Percentiles rank a stretch among this genome's conserved stretches.
Conservation (phyloP, 2,329 filamentous ascomycete species). For the Xylaria multiplex region DNA sequence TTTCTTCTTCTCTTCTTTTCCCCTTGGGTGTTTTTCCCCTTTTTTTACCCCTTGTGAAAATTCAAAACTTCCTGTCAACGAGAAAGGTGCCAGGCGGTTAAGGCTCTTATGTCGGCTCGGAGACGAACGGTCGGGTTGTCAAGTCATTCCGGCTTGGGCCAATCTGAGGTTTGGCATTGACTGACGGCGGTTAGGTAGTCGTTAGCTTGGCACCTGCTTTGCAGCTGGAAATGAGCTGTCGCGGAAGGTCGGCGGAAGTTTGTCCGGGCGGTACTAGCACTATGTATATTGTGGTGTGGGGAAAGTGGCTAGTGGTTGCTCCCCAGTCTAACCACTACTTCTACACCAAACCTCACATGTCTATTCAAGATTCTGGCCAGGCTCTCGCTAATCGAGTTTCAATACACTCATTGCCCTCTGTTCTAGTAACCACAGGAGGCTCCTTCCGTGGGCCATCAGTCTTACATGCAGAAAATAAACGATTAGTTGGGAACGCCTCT, state of each 20-base stretch:
- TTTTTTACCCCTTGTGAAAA: not conserved
- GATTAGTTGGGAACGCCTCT: too few species aligned
- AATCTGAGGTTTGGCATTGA: not conserved
- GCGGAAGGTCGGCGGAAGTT: conserved; percentile 19
- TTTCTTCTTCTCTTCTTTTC: not conserved
- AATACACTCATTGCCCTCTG: too few species aligned
- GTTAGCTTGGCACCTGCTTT: conserved; percentile 1
- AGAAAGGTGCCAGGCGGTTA: not conserved
- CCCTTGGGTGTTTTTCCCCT: not conserved
- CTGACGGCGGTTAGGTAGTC: too few species aligned
- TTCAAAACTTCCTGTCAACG: not conserved
- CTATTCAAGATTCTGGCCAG: too few species aligned
- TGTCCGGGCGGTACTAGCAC: conserved; percentile 9
- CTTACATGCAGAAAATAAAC: too few species aligned
- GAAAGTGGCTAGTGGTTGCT: too few species aligned
- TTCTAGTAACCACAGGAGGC: too few species aligned
- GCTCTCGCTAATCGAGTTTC: too few species aligned
- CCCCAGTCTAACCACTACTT: too few species aligned
- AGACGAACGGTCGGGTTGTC: not conserved
- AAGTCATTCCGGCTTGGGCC: not conserved
- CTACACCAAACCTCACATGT: too few species aligned
- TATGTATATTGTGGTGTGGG: too few species aligned
- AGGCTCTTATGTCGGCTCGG: not conserved
- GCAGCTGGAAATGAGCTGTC: not conserved
- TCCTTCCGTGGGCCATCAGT: too few species aligned